Base-by-base conservation (phyloP, 768 basidiomycete genomes). In the Tylopilus felleus region DNA sequence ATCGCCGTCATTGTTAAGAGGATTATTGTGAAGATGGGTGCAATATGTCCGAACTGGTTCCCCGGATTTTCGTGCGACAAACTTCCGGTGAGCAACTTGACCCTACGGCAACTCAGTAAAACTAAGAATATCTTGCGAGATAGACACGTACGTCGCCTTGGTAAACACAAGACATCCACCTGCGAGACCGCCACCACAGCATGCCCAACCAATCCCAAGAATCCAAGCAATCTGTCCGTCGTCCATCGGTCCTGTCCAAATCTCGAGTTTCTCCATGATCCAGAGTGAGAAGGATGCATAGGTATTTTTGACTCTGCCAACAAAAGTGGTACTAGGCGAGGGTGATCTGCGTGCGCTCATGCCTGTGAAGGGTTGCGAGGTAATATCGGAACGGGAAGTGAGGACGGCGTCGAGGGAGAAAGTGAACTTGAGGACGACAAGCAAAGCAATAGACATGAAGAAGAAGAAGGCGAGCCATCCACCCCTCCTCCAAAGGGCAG, bases 391-490 rank as follows among this genome's bases (percentile, higher is more conserved):
- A 39, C 94, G 82, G 2, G 87, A 77, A 16, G 76, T 70, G 36
- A 93, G 82, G 28, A 96, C 78, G 22, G 79, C 80, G 48, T 93
- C 88, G 36, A 97, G 85, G 36, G 86, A 79, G 9, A 76, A 77
- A 1, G 85, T 84, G 63, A 86, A 85, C 43, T 87, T 75, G 70
- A 86, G 81, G 46, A 91, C 76, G 27, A 81, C 40, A 31, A 83
- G 66, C 40, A 94, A 83, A 13, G 86, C 79, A 47, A 84, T 67
- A 5, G 86, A 66, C 83, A 97, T 89, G 72, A 81, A 68, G 67
- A 91, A 81, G 76, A 98, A 94, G 75, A 84, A 98, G 25, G 78
- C 79, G n/a, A 98, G 83, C 95, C 96, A 98, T 61, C 88, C 87
- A 14, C 79, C 74, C 40, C 95, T 82, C 13, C 84, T 78, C 95